These are phyloP conservation scores for Hymenoscyphus fructigenus DNA, from an alignment of 2,329 filamentous ascomycete species.

Conservation along the genomic window DNA sequence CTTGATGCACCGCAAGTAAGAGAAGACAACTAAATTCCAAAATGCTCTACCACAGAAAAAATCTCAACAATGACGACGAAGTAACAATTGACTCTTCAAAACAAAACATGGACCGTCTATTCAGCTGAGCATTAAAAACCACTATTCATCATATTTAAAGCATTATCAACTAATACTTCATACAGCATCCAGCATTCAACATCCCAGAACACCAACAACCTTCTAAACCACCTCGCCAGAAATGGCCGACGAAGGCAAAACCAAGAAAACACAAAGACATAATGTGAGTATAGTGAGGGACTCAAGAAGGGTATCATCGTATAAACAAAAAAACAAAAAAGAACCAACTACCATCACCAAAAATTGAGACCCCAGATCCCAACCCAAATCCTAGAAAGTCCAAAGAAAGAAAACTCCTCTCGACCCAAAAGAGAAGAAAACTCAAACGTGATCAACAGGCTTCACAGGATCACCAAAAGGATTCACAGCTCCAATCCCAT, in stretches of 20 bases:
- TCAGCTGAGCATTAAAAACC: too few species aligned
- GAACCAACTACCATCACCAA: background rate
- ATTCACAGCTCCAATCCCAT: slow-evolving; percentile 28
- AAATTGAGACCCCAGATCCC: background rate
- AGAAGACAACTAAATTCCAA: too few species aligned
- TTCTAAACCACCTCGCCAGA: background rate
- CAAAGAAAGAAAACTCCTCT: background rate
- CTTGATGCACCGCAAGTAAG: too few species aligned
- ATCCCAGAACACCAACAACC: too few species aligned
- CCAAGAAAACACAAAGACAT: background rate
- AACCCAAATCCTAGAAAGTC: background rate
- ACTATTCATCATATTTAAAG: too few species aligned
- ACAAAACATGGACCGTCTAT: too few species aligned
- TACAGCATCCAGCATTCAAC: too few species aligned
- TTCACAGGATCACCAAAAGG: slow-evolving; percentile 34
- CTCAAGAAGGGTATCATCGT: slow-evolving; percentile 31
- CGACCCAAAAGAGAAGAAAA: background rate
- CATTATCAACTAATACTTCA: too few species aligned
- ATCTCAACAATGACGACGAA: too few species aligned
- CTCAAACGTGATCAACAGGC: slow-evolving; percentile 31
- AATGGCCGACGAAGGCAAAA: background rate
- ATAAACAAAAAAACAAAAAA: slow-evolving; percentile 7
- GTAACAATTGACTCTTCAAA: too few species aligned
- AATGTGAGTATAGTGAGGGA: slow-evolving; percentile 22
- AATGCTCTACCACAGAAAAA: too few species aligned